Percentiles rank a stretch among this genome's conserved stretches.
phyloP scores from a whole-genome alignment of 1,284 basidiomycete species.

The Termitomyces sp. region DNA sequence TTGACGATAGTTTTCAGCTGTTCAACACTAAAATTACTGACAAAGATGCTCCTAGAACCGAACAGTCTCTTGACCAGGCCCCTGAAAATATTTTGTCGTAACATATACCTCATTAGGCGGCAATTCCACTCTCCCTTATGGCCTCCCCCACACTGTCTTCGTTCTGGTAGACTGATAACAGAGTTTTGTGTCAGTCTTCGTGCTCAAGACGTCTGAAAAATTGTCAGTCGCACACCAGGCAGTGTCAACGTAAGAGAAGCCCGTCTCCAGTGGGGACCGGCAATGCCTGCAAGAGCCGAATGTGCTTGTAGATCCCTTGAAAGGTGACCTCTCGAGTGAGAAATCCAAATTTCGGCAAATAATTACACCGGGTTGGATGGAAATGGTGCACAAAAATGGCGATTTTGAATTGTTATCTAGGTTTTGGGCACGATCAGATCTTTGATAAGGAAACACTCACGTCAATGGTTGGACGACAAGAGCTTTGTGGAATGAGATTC shows the following conservation, averaged over 20 bases:
- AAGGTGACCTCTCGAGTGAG: no score
- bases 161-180: slow-evolving; percentile 44
- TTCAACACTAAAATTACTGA: slow-evolving; percentile 66
- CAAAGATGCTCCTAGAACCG: slow-evolving; percentile 66
- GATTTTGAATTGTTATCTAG: no score
- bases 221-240: background rate
- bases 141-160: slow-evolving; percentile 48
- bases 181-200: background rate
- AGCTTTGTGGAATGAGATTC: no score
- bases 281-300: no score
- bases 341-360: no score
- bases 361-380: no score
- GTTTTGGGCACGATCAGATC: no score
- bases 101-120: slow-evolving; percentile 45
- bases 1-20: slow-evolving; percentile 57
- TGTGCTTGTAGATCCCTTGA: no score
- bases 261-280: background rate
- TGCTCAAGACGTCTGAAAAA: background rate
- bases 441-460: no score
- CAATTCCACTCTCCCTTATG: slow-evolving; percentile 44
- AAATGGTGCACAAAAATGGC: no score
- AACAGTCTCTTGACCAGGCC: slow-evolving; percentile 34
- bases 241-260: background rate
- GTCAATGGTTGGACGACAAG: no score
- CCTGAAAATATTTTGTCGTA: slow-evolving; percentile 53